Conservation (phyloP, 163 green algal species). For the Coccomyxa subellipsoidea region DNA sequence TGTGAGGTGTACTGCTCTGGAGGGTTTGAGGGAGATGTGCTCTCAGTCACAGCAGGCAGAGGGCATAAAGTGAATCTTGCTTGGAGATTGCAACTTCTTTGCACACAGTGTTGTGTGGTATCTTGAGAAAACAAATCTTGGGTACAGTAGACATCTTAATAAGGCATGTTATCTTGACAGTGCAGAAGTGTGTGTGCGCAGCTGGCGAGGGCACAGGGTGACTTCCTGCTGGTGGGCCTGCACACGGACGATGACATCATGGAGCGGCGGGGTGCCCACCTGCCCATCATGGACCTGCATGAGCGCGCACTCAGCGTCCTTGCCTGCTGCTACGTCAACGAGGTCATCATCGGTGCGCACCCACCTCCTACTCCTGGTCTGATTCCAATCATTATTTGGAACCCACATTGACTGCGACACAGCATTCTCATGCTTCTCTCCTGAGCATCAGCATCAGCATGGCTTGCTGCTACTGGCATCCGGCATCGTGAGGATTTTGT, state of each 20-base stretch:
- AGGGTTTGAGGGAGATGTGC: no score
- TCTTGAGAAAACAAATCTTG: background rate
- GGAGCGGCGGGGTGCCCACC: conserved; percentile 74
- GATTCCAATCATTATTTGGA: background rate
- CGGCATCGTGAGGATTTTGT: no score
- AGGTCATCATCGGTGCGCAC: conserved; percentile 91
- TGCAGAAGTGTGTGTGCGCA: conserved; percentile 30
- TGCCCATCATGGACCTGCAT: conserved; percentile 98
- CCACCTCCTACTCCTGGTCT: background rate
- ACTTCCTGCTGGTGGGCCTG: conserved; percentile 97
- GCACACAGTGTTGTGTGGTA: no score
- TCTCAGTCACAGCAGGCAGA: no score
- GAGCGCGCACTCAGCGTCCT: conserved; percentile 93
- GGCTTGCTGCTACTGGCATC: no score
- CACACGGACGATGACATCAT: conserved; percentile 92
- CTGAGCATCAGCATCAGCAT: no score
- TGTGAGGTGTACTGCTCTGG: no score
- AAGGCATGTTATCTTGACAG: no score
- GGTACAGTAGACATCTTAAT: background rate
- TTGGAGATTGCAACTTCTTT: no score
- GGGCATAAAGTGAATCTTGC: no score
- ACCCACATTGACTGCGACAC: background rate
- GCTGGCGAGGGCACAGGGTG: conserved; percentile 72
- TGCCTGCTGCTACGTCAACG: conserved; percentile 94
- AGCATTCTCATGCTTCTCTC: no score